Evolutionary conservation across 1,139 yeast species (phyloP).

Genomic region (Sugiyamaella castrensis): DNA sequence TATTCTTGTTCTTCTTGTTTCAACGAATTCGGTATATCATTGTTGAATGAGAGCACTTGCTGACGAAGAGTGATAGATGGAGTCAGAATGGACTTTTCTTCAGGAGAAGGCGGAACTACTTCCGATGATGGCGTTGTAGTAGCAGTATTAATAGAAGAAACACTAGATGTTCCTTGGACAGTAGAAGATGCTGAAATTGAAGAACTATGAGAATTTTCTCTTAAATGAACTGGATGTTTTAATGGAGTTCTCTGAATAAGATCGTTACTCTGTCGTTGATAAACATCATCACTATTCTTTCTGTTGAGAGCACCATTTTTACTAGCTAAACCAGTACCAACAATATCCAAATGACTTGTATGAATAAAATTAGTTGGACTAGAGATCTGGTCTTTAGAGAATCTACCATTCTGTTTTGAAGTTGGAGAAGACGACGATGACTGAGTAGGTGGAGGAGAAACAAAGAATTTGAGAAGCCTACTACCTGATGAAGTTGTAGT

Average conservation of each 20-base stretch:
- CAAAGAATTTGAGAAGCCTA: slow-evolving; percentile 13
- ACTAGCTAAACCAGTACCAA: slow-evolving; percentile 2
- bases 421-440: not conserved
- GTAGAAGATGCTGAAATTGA: slow-evolving; percentile 7
- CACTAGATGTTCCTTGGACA: slow-evolving; percentile 4
- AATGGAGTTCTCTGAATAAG: not conserved
- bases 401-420: slow-evolving; percentile 6
- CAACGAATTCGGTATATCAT: not conserved
- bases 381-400: slow-evolving; percentile 22
- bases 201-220: slow-evolving; percentile 6
- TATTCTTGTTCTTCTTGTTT: slow-evolving; percentile 5
- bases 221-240: not conserved
- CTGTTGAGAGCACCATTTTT: slow-evolving; percentile 1
- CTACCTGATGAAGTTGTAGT: slow-evolving; percentile 10
- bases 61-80: slow-evolving; percentile 10
- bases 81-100: not conserved
- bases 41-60: slow-evolving; percentile 4
- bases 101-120: not conserved
- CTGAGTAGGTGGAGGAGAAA: slow-evolving; percentile 9
- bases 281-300: not conserved
- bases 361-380: slow-evolving; percentile 31
- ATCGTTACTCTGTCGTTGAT: not conserved
- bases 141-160: slow-evolving; percentile 4
- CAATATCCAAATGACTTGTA: slow-evolving; percentile 27
- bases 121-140: slow-evolving; percentile 6